Evolutionary conservation across 345 rosid genomes (phyloP), one percentile per base, ranked within the genome.

Genomic region (Capsella bursapastoris): DNA sequence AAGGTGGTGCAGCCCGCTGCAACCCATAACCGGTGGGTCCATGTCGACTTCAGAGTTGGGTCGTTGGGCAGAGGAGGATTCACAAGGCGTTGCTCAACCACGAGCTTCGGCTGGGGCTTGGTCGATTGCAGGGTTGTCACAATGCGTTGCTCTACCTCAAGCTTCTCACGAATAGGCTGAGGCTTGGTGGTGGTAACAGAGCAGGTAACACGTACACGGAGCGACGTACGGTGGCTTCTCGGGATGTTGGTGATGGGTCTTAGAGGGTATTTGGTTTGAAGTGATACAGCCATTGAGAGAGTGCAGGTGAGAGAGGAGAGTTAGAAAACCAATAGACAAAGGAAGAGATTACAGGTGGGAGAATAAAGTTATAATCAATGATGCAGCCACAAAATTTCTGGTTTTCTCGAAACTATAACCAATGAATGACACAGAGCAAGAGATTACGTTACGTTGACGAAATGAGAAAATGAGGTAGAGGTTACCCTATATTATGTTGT

Each of bases 1-100:
- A 91, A 62, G 0, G 89, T 74, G 59, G 87, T 69, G 87, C 93
- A 90, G 11, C 98, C 97, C 0, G 87, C 79, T 29, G 87, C 85
- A 0, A 91, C 79, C 98, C 93, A 90, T 4, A 80, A 73, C 3
- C 92, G 88, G 76, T 94, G 97, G 6, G 83, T 27, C 97, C 88
- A 86, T 6, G 96, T 87, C 4, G 98, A 94, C 4, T 40, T 40
- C 43, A 40, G 43, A 40, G 74, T n/a, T 14, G 85, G 86, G 74
- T 90, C 97, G 48, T 85, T 72, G 50, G 63, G 64, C 7, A 53
- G 16, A 8, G 87, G 88, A 72, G 73, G 73, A 45, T 29, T 62
- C 4, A 47, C 77, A 15, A 49, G 67, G 61, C 48, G 62, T 14
- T 80, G 70, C 41, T 71, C 41, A 45, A 73, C 27, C 62, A 80